These are phyloP conservation scores for Aspergillus ochraceus DNA, from an alignment of 2,329 filamentous ascomycete genomes.

Conservation along the genomic window DNA sequence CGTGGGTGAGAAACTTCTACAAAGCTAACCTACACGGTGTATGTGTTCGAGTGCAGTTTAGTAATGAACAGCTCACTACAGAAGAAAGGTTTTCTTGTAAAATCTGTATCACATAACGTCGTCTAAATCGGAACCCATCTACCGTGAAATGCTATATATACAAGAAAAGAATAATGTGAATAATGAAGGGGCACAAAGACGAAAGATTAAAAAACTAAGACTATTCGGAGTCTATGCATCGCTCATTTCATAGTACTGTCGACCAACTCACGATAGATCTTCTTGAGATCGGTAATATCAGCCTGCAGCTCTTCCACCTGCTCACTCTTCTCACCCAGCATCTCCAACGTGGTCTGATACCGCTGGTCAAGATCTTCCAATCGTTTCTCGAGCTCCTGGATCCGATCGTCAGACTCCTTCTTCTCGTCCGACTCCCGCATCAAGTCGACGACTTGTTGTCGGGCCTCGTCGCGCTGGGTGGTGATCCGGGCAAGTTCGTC, in stretches of 20 bases:
- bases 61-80: background rate
- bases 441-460: conserved; percentile 83
- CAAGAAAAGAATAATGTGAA: background rate
- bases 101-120: conserved; percentile 14
- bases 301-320: conserved; percentile 84
- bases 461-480: conserved; percentile 84
- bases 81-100: background rate
- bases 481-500: conserved; percentile 81
- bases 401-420: conserved; percentile 58
- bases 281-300: conserved; percentile 90
- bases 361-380: conserved; percentile 69
- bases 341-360: conserved; percentile 88
- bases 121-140: conserved; percentile 9
- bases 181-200: background rate
- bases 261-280: conserved; percentile 91
- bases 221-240: background rate
- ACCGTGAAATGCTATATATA: conserved; percentile 10
- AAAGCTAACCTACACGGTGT: too few species aligned
- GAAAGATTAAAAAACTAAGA: background rate
- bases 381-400: conserved; percentile 66
- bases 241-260: conserved; percentile 73
- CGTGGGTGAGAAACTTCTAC: too few species aligned
- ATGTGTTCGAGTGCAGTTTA: background rate
- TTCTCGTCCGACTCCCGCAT: conserved; percentile 84
- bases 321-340: conserved; percentile 97